Evolutionary conservation across 345 rosid species (phyloP), one percentile per base, ranked within the genome.

Genomic region (Lenwebbia sp.): DNA sequence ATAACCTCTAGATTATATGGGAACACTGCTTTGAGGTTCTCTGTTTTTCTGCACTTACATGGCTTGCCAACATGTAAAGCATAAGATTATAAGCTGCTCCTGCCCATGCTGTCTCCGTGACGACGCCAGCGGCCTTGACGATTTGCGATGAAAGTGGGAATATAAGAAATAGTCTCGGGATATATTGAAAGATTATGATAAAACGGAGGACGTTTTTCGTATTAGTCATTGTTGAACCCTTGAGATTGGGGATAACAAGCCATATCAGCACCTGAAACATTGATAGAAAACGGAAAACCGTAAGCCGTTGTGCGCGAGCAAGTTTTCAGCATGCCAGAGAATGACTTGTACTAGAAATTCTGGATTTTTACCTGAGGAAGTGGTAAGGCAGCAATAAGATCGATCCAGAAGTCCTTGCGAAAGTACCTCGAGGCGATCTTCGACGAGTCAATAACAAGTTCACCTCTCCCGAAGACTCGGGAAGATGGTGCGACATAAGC

Each of bases 61-160:
- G 99, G 94, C 99, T 95, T 90, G 99, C 99, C 86, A 97, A 91
- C 95, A 97, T 97, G 92, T 90, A 97, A 33, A 96, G 93, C 89
- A 97, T 92, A 23, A 97, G 95, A 91, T 97, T 96, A 84, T 96
- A 96, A 22, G 97, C 98, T 30, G 98, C 99, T 47, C 98, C 98
- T 1, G 98, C 99, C 98, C 98, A 95, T 33, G 98, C 97, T 28
- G 99, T 95, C 90, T 97, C 93, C 57, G 97, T 97, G 40, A 95
- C 94, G 53, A 97, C 94, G 13, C 99, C 98, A 3, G 97, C 94
- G 86, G 98, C 92, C 90, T 96, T 92, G 84, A 95, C 92, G 62
- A 96, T 96, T 90, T 93, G 93, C 10, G 94, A 93, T 78, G 96
- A 96, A 53, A 97, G 96, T 15, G 98, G 98, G 37, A 94, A 91